Base-by-base conservation (phyloP, 2,329 filamentous ascomycete genomes). In the Diaporthe nobilis region DNA sequence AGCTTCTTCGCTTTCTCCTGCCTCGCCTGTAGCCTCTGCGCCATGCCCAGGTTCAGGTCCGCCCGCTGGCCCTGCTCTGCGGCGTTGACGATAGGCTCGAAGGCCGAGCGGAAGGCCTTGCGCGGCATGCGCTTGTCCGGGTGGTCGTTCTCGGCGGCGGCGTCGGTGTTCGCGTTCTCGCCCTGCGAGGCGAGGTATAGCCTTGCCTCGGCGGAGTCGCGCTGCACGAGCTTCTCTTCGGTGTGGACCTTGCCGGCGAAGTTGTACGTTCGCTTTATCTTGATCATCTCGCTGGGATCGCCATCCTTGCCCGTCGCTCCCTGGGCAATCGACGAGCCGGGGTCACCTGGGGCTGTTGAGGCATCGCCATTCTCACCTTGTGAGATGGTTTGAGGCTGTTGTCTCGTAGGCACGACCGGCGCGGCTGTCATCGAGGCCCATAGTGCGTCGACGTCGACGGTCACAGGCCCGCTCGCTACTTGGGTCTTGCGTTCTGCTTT, bases 211-310 rank as follows among this genome's bases (percentile, higher is more conserved):
- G 92, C 92, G 0, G 92, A 93, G 80, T 91, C 88, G 60, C 90
- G 88, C 4, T 90, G 85, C 1, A 95, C 92, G 15, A 92, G 85
- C 81, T 94, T 94, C 81, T 94, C 92, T 80, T 95, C 93, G 0
- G 89, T 93, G 79, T 94, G 91, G 17, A 93, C 88, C 80, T 93
- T 91, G 42, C 93, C 94, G 49, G 93, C 94, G 79, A 95, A 95
- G 79, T 93, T 93, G 84, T 94, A 95, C 20, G 90, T 92, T 42
- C 92, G 91, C 79, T 92, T 93, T 77, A 95, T 93, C 76, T 88
- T 89, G 79, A 95, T 87, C 84, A 87, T 87, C 7, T 84, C 82
- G 2, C 84, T 78, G 7, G 82, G 65, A 1, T 83, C 82, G 37
- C 44, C 76, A 75, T 31, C 71, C 75, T 68, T 73, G 51, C 72